phyloP scores from a whole-genome alignment of 176 grass and related monocot species.

The Zoysia japonica region DNA sequence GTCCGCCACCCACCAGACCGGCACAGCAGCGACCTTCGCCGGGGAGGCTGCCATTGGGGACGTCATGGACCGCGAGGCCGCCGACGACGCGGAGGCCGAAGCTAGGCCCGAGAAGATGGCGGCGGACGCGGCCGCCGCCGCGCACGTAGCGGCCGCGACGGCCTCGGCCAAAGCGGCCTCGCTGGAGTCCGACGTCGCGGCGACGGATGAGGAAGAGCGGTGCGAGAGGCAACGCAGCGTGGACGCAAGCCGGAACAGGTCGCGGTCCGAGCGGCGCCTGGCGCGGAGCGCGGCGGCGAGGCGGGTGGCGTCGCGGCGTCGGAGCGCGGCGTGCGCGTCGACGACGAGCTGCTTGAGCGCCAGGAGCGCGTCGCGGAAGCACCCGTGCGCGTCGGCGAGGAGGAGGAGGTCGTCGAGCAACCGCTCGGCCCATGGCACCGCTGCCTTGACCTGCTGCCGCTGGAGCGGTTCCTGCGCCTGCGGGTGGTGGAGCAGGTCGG shows the following conservation, averaged over 20 bases:
- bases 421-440: conserved; percentile 39
- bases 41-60: conserved; percentile 34
- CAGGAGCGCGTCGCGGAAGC: conserved; percentile 62
- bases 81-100: conserved; percentile 43
- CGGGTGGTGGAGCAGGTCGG: conserved; percentile 57
- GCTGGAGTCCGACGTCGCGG: background rate
- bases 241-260: conserved; percentile 50
- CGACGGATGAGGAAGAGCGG: background rate
- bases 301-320: conserved; percentile 40
- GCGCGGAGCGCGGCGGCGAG: conserved; percentile 50
- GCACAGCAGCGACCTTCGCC: conserved; percentile 23
- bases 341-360: conserved; percentile 40
- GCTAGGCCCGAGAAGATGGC: conserved; percentile 59
- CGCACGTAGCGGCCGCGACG: conserved; percentile 36
- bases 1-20: conserved; percentile 74
- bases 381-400: conserved; percentile 52
- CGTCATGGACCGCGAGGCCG: conserved; percentile 19
- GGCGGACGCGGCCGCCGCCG: conserved; percentile 48
- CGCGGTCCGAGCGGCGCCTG: conserved; percentile 44
- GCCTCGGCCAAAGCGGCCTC: conserved; percentile 54
- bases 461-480: conserved; percentile 54
- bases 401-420: conserved; percentile 64
- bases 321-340: conserved; percentile 52
- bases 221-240: conserved; percentile 43
- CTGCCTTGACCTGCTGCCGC: background rate